phyloP scores from a whole-genome alignment of 352 stramenopile species.

The Phytophthora rubi region DNA sequence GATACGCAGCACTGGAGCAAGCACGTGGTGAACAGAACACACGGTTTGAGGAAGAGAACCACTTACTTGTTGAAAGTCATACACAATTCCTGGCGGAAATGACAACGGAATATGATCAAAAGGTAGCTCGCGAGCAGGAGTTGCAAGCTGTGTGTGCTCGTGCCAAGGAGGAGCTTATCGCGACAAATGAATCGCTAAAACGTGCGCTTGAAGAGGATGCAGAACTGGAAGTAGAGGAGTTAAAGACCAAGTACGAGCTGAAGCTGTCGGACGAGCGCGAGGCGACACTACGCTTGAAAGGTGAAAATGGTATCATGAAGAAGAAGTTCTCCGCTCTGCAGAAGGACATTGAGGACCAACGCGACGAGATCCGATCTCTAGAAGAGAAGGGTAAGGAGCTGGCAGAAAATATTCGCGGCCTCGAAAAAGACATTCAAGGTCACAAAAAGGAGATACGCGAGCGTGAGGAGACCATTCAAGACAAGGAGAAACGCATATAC shows the following conservation, averaged over 20 bases:
- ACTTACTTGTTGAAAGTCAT: constrained; percentile 79
- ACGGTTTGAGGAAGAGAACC: constrained; percentile 78
- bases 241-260: constrained; percentile 92
- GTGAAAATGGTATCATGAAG: constrained; percentile 97
- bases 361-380: constrained; percentile 92
- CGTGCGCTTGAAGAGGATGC: constrained; percentile 94
- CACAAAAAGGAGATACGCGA: constrained; percentile 94
- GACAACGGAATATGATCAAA: constrained; percentile 92
- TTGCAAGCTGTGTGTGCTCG: constrained; percentile 68
- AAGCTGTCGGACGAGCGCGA: constrained; percentile 91
- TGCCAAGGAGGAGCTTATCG: constrained; percentile 73
- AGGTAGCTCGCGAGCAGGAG: constrained; percentile 88
- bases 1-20: constrained; percentile 85
- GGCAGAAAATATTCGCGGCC: constrained; percentile 89
- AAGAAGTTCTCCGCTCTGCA: constrained; percentile 95
- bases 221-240: constrained; percentile 93
- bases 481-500: constrained; percentile 97
- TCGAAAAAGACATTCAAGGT: constrained; percentile 94
- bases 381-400: constrained; percentile 94
- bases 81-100: constrained; percentile 91
- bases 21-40: constrained; percentile 76
- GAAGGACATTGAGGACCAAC: constrained; percentile 96
- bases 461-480: constrained; percentile 94
- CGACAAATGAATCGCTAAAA: constrained; percentile 92
- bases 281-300: constrained; percentile 93